Conservation (phyloP, 2,329 filamentous ascomycete species). For the Huntiella omanensis region DNA sequence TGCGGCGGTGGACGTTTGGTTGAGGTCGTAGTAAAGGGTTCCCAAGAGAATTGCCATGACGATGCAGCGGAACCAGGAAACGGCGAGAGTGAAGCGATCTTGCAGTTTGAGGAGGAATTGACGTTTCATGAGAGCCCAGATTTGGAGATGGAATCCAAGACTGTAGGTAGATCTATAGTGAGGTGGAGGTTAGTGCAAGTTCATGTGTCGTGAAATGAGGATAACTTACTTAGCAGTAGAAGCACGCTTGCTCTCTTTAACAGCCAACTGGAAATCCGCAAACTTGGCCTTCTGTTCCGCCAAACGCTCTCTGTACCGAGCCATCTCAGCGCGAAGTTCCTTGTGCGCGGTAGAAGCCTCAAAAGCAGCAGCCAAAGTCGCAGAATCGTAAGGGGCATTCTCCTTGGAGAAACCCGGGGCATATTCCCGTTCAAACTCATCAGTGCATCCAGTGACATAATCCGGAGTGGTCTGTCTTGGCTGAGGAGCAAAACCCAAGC, state of each 20-base stretch:
- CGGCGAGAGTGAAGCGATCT: conserved; percentile 56
- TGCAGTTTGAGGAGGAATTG: conserved; percentile 77
- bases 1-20: conserved; percentile 45
- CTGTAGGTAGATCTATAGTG: conserved; percentile 27
- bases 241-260: conserved; percentile 60
- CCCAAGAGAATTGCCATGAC: conserved; percentile 62
- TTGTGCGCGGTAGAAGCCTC: conserved; percentile 40
- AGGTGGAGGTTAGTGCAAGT: background rate
- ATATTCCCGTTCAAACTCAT: conserved; percentile 67
- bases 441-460: conserved; percentile 66
- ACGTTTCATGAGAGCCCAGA: conserved; percentile 67
- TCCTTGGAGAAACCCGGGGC: conserved; percentile 43
- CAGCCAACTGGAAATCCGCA: conserved; percentile 59
- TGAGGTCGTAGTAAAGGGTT: conserved; percentile 58
- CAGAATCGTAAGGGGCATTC: conserved; percentile 50
- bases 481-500: conserved; percentile 54
- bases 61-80: conserved; percentile 51
- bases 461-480: conserved; percentile 66
- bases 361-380: conserved; percentile 52
- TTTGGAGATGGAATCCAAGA: conserved; percentile 64
- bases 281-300: conserved; percentile 46
- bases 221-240: conserved; percentile 36
- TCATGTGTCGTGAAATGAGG: background rate
- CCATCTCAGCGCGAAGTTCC: conserved; percentile 45
- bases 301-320: conserved; percentile 44